Evolutionary conservation across 805 yeast genomes (phyloP).

Genomic region (Zygotorulaspora chibaensis): DNA sequence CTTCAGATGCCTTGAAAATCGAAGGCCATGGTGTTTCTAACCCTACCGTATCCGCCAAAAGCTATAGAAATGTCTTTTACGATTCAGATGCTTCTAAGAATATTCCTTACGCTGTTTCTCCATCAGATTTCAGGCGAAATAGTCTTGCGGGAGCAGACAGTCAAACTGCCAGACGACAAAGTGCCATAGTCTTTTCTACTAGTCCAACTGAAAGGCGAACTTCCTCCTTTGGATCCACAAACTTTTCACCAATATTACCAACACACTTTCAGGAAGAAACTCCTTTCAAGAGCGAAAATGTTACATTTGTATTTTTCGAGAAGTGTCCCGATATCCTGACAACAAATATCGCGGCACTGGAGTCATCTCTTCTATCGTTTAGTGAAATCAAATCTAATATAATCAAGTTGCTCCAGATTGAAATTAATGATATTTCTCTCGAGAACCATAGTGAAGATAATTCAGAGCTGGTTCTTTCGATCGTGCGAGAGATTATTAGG

Average conservation of each 20-base stretch:
- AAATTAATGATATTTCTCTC: constrained; percentile 1
- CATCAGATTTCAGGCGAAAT: constrained; percentile 23
- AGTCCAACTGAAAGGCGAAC: constrained; percentile 11
- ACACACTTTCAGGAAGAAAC: not conserved
- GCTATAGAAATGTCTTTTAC: constrained; percentile 6
- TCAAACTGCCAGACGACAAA: constrained; percentile 21
- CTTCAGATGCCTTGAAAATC: not conserved
- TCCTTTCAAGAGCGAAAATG: constrained; percentile 8
- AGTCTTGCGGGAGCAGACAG: constrained; percentile 24
- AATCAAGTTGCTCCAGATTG: constrained; percentile 11
- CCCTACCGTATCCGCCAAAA: not conserved
- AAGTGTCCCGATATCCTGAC: constrained; percentile 13
- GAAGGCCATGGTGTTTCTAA: not conserved
- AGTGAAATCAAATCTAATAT: constrained; percentile 2
- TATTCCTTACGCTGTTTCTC: constrained; percentile 18
- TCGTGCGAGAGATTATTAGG: constrained; percentile 7
- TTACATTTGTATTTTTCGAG: constrained; percentile 9
- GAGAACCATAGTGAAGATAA: not conserved
- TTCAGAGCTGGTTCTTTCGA: not conserved
- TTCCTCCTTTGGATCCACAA: constrained; percentile 12
- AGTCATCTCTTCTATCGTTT: constrained; percentile 13
- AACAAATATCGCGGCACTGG: constrained; percentile 14
- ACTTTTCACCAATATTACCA: constrained; percentile 4
- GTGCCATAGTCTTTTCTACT: constrained; percentile 12
- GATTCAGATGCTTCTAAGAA: constrained; percentile 9